Conservation (phyloP, 2,329 filamentous ascomycete genomes). For the Fusarium xyrophilum region DNA sequence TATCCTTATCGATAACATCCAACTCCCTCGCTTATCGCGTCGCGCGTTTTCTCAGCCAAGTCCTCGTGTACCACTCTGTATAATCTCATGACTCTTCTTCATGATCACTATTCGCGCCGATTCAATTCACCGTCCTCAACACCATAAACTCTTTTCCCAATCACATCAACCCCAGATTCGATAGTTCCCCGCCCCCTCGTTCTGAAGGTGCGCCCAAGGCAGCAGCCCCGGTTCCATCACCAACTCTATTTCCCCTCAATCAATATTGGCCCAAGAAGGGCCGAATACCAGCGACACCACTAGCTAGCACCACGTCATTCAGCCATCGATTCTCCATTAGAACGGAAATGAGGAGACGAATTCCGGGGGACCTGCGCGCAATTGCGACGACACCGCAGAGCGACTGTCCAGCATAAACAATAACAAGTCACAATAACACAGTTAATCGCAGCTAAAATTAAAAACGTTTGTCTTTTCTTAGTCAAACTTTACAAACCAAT, state of each 20-base stretch:
- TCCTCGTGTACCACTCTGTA: too few relatives aligned
- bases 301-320: neutral
- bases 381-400: neutral
- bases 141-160: neutral
- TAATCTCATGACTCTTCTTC: neutral
- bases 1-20: neutral
- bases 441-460: neutral
- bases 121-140: neutral
- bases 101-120: neutral
- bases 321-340: neutral
- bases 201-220: neutral
- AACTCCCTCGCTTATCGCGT: neutral
- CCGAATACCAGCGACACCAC: conserved; percentile 9
- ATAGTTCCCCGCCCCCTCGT: neutral
- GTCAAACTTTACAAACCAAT: neutral
- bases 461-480: neutral
- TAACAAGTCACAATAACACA: too few relatives aligned
- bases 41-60: neutral
- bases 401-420: neutral
- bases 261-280: conserved; percentile 7
- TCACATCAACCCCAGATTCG: neutral
- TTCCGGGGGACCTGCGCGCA: neutral
- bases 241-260: conserved; percentile 25
- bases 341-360: neutral
- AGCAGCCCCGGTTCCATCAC: neutral